Evolutionary conservation across 1,284 basidiomycete species (phyloP), one percentile per base, ranked within the genome.

Genomic region (Fistulina hepatica): DNA sequence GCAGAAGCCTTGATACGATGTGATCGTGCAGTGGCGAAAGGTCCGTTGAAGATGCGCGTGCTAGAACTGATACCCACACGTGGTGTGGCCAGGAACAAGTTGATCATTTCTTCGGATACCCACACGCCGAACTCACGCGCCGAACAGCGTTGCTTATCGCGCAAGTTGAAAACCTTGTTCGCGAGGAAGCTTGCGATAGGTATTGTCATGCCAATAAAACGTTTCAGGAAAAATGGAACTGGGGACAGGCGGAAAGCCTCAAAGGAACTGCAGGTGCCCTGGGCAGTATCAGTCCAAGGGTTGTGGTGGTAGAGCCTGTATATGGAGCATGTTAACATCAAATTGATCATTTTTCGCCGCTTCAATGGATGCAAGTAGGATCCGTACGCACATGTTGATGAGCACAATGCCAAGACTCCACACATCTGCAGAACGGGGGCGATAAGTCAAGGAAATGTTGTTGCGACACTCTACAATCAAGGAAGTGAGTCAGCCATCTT

Each of bases 351-450:
- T n/a, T n/a, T n/a, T n/a, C n/a, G n/a, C n/a, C n/a, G n/a, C n/a
- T n/a, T n/a, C n/a, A 46, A 21, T 30, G 32, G 41, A 41, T 20
- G 22, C 23, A 23, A 34, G 34, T 44, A 39, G 34, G 15, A 23
- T 21, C 33, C 40, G 35, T 9, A 67, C 75, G 24, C 50, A 84
- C 81, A 98, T 89, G 61, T 98, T 98, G 69, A 98, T 89, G 49
- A 98, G 76, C 43, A 98, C 94, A 55, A 98, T 94, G 42, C 94
- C 95, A 47, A 98, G 73, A 20, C 93, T 97, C 94, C 94, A 98
- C 39, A 97, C 89, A 61, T 98, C 94, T 44, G 95, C 94, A 45
- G 90, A 88, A 49, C 82, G 83, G 40, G 94, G 92, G 49, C 81
- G 76, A 67, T 98, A 98, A 34, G 81, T 85, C 43, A 90, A 88